Percentiles rank a stretch among this genome's conserved stretches.
These are phyloP conservation scores for Lathyrus sativus DNA, from an alignment of 306 rosid genomes.

Conservation along the genomic window DNA sequence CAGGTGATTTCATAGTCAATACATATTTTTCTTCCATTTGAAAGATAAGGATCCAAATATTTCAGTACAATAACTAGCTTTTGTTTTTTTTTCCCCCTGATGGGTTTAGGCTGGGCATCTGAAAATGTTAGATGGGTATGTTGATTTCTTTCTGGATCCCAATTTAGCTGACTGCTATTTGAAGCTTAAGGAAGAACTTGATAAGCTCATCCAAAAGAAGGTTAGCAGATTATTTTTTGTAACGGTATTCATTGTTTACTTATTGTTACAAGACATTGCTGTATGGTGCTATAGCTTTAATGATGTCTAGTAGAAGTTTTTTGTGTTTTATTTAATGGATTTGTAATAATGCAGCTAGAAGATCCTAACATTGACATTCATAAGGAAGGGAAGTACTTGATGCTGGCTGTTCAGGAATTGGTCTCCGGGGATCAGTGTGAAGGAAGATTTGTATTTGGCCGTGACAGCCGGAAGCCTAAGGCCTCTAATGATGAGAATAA, in stretches of 20 bases:
- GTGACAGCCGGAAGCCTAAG: slow-evolving; percentile 68
- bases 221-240: slow-evolving; percentile 46
- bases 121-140: slow-evolving; percentile 83
- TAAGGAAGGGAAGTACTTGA: slow-evolving; percentile 86
- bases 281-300: slow-evolving; percentile 20
- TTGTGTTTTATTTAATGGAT: slow-evolving; percentile 17
- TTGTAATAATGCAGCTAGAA: slow-evolving; percentile 66
- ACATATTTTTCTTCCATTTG: slow-evolving; percentile 3
- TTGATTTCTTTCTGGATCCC: slow-evolving; percentile 93
- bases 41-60: slow-evolving; percentile 28
- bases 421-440: slow-evolving; percentile 92
- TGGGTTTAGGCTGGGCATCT: slow-evolving; percentile 78
- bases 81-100: background rate
- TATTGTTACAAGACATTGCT: background rate
- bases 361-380: slow-evolving; percentile 81
- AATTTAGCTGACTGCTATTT: slow-evolving; percentile 82
- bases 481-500: slow-evolving; percentile 54
- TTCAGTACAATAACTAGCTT: slow-evolving; percentile 21
- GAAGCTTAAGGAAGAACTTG: slow-evolving; percentile 87
- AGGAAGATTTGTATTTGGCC: slow-evolving; percentile 96
- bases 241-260: slow-evolving; percentile 23
- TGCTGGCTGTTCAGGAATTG: slow-evolving; percentile 82
- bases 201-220: slow-evolving; percentile 80
- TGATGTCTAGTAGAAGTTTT: background rate
- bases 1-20: slow-evolving; percentile 60